Percentiles rank a stretch among this genome's conserved stretches.
Evolutionary conservation across 306 rosid genomes (phyloP).

Genomic region (Trichosanthes cucumerina): DNA sequence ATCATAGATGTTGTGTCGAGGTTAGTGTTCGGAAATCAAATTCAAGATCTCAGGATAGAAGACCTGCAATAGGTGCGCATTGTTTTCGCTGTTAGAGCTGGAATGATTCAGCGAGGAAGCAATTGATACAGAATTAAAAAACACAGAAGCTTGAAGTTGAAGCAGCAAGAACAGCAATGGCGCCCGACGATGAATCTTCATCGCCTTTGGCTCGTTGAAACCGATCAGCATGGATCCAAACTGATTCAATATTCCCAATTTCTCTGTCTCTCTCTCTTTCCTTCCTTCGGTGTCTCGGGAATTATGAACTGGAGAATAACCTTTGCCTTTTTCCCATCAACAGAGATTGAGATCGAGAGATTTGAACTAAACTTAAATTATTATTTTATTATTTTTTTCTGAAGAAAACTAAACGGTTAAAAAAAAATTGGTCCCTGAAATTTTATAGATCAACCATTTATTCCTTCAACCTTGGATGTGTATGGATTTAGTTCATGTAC

Average conservation of each 20-base stretch:
- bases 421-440: no score
- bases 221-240: not conserved
- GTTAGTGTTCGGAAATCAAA: not conserved
- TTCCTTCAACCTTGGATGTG: no score
- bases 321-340: no score
- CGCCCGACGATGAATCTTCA: not conserved
- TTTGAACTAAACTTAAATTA: no score
- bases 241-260: not conserved
- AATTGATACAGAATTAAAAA: conserved; percentile 11
- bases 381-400: no score
- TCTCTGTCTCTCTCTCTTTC: not conserved
- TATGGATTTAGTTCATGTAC: no score
- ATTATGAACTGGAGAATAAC: not conserved
- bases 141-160: conserved; percentile 13
- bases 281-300: not conserved
- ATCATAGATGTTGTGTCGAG: not conserved
- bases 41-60: not conserved
- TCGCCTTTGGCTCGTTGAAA: not conserved
- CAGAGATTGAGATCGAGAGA: no score
- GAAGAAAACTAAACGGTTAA: no score
- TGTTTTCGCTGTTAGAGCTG: conserved; percentile 7
- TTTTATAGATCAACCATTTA: no score
- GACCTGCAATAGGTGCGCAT: conserved; percentile 56
- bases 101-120: conserved; percentile 14
- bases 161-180: conserved; percentile 22